Conservation (phyloP, 805 yeast genomes). For the Allodekkera sacchari region DNA sequence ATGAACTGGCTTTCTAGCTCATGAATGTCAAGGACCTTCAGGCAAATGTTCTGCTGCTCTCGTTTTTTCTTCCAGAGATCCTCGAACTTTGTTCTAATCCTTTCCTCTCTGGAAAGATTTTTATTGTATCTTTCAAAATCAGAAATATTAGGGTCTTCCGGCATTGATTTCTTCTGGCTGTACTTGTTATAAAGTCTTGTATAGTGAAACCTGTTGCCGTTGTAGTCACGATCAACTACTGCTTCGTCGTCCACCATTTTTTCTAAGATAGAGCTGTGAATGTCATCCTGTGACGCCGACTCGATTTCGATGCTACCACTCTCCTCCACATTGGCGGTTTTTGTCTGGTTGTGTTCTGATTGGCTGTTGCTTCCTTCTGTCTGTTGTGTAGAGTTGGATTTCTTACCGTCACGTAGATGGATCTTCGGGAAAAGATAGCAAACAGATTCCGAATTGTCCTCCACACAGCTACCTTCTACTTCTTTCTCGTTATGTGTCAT, state of each 20-base stretch:
- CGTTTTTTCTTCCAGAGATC: no score
- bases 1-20: no score
- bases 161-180: not conserved
- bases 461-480: no score
- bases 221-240: constrained; percentile 3
- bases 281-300: constrained; percentile 8
- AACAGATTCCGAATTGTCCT: no score
- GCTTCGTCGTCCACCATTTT: constrained; percentile 15
- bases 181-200: constrained; percentile 18
- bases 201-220: constrained; percentile 12
- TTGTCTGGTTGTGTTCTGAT: no score
- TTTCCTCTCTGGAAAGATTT: constrained; percentile 18
- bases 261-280: constrained; percentile 16
- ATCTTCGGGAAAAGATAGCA: no score
- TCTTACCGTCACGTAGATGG: no score
- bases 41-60: no score
- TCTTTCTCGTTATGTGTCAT: no score
- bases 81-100: constrained; percentile 14
- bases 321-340: not conserved
- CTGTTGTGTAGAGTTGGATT: no score
- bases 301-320: not conserved
- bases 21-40: no score
- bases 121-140: constrained; percentile 25
- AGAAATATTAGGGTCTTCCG: constrained; percentile 6
- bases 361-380: no score